Conservation (phyloP, 495 filamentous ascomycete species). For the Lepidopterella palustris region DNA sequence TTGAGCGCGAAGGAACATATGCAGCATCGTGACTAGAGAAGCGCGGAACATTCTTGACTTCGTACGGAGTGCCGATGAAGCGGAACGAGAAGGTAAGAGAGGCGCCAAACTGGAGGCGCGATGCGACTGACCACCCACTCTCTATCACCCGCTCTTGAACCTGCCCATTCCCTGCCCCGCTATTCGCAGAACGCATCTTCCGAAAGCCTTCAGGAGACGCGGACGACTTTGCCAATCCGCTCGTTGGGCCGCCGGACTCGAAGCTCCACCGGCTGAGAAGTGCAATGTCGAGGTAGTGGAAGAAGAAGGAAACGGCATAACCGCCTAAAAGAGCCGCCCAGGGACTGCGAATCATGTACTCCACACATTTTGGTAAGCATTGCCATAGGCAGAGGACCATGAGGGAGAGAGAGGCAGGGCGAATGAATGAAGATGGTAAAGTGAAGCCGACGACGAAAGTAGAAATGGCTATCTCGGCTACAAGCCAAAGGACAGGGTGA, state of each 20-base stretch:
- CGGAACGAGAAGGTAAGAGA: background rate
- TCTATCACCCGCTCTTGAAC: no score
- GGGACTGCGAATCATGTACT: slow-evolving; percentile 3
- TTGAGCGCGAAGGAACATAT: background rate
- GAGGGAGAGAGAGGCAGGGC: background rate
- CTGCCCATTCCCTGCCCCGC: background rate
- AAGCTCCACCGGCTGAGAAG: slow-evolving; percentile 7
- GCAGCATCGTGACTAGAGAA: no score
- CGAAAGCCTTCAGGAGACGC: background rate
- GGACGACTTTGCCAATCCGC: background rate
- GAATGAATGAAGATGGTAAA: background rate
- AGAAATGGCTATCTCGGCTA: background rate
- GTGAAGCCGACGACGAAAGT: background rate
- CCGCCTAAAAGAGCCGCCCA: slow-evolving; percentile 5
- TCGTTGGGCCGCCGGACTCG: background rate
- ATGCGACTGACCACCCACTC: no score
- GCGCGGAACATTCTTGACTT: slow-evolving; percentile 2
- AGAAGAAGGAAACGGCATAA: slow-evolving; percentile 1
- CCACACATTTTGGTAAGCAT: slow-evolving; percentile 1
- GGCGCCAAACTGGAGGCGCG: background rate
- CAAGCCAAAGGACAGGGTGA: background rate
- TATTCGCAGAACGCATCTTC: background rate
- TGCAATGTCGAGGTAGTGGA: slow-evolving; percentile 3
- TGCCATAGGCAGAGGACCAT: background rate
- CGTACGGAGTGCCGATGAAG: slow-evolving; percentile 2